Conservation (phyloP, 805 yeast genomes). For the Candida nitratophila region DNA sequence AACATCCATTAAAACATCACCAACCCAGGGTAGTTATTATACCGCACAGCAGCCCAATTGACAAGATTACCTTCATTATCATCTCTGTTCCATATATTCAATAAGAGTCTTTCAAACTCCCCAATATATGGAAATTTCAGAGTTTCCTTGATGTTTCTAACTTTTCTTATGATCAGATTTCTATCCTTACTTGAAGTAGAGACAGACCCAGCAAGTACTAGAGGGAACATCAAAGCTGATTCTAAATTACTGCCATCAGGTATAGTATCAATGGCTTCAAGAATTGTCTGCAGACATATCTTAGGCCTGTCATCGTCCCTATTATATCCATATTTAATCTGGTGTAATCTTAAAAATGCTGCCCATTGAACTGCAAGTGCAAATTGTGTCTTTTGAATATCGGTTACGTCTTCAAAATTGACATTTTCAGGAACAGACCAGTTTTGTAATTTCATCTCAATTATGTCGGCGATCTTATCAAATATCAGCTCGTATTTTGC, state of each 20-base stretch:
- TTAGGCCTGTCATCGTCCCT: constrained; percentile 18
- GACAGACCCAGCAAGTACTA: constrained; percentile 25
- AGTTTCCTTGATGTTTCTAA: constrained; percentile 13
- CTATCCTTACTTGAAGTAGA: constrained; percentile 15
- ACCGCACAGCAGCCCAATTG: constrained; percentile 26
- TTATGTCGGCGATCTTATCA: constrained; percentile 17
- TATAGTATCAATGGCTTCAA: constrained; percentile 16
- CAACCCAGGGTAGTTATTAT: constrained; percentile 22
- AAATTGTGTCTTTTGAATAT: constrained; percentile 16
- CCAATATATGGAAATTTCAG: constrained; percentile 21
- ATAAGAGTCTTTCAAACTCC: constrained; percentile 20
- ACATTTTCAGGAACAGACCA: constrained; percentile 17
- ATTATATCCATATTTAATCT: constrained; percentile 22
- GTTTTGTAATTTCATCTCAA: constrained; percentile 23
- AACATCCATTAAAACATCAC: constrained; percentile 25
- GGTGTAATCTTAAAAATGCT: constrained; percentile 23
- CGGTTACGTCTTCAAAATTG: constrained; percentile 12
- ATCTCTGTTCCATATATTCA: constrained; percentile 21
- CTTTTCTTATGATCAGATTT: constrained; percentile 13
- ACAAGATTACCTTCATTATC: constrained; percentile 16
- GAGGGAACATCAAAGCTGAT: constrained; percentile 21
- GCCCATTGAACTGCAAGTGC: constrained; percentile 25
- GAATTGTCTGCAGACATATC: constrained; percentile 18
- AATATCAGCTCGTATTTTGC: constrained; percentile 17
- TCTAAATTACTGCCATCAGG: constrained; percentile 19